phyloP scores from a whole-genome alignment of 129 eudicot species.

The Gnaphalium uliginosum region DNA sequence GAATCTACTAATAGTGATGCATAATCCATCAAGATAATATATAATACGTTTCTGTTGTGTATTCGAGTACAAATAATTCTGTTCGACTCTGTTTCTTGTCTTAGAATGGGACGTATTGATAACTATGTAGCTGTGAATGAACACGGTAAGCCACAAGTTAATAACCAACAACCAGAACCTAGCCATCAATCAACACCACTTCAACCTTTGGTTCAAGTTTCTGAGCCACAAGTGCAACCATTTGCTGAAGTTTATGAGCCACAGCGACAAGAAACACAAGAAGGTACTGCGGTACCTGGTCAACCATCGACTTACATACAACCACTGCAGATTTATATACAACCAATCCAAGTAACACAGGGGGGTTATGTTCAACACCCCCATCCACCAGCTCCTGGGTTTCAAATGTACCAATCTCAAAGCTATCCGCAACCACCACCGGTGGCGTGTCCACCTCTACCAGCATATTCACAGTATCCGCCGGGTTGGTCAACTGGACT shows the following conservation, averaged over 20 bases:
- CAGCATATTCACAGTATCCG: neutral
- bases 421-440: neutral
- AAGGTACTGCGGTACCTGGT: neutral
- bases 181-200: slow-evolving; percentile 8
- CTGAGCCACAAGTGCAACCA: neutral
- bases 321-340: neutral
- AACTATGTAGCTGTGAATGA: neutral
- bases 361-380: neutral
- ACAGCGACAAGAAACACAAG: neutral
- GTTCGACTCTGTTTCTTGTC: neutral
- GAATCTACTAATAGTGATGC: neutral
- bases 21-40: neutral
- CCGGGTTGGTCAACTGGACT: slow-evolving; percentile 33
- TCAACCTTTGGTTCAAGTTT: neutral
- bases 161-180: slow-evolving; percentile 4
- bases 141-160: neutral
- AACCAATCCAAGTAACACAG: slow-evolving; percentile 6
- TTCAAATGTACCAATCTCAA: neutral
- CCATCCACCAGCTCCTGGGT: too few relatives aligned
- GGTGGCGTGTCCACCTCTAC: slow-evolving; percentile 3
- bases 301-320: slow-evolving; percentile 10
- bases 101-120: slow-evolving; percentile 22
- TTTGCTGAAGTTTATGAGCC: neutral
- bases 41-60: neutral
- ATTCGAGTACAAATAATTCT: neutral